These are phyloP conservation scores for Herpetomonas tarakana DNA, from an alignment of 208 protist species.

Conservation along the genomic window DNA sequence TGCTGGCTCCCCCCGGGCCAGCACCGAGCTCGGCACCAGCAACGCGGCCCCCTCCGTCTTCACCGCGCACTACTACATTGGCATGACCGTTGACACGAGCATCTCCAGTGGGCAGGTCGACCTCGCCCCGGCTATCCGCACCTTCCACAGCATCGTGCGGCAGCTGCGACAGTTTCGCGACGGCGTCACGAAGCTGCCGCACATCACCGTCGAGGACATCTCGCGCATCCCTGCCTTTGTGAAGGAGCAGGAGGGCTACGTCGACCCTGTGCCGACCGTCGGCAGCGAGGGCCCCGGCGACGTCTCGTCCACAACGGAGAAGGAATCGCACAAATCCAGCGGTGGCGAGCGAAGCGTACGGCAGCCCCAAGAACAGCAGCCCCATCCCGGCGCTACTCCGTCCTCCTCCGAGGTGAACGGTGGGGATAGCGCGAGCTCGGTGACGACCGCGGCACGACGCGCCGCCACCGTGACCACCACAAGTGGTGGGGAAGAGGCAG, in stretches of 20 bases:
- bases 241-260: slow-evolving; percentile 60
- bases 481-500: no score
- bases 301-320: neutral
- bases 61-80: slow-evolving; percentile 84
- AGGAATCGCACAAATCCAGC: no score
- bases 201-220: slow-evolving; percentile 63
- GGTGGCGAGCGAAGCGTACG: no score
- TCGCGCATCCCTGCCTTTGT: slow-evolving; percentile 68
- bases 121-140: slow-evolving; percentile 57
- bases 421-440: no score
- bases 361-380: no score
- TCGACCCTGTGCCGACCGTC: slow-evolving; percentile 15
- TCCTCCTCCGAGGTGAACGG: no score
- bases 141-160: slow-evolving; percentile 62
- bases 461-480: no score
- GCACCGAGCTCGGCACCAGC: neutral
- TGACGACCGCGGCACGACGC: no score
- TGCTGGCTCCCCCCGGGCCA: slow-evolving; percentile 2
- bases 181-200: slow-evolving; percentile 68
- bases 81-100: slow-evolving; percentile 69
- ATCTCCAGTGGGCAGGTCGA: slow-evolving; percentile 54
- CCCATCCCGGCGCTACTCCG: no score
- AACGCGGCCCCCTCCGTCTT: slow-evolving; percentile 7
- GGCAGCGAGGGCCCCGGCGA: neutral
- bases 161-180: slow-evolving; percentile 72